A percentile compares a stretch with the other conserved stretches of the same genome.
Evolutionary conservation across 2,329 filamentous ascomycete species (phyloP).

Genomic region (Pseudogymnoascus sp.): DNA sequence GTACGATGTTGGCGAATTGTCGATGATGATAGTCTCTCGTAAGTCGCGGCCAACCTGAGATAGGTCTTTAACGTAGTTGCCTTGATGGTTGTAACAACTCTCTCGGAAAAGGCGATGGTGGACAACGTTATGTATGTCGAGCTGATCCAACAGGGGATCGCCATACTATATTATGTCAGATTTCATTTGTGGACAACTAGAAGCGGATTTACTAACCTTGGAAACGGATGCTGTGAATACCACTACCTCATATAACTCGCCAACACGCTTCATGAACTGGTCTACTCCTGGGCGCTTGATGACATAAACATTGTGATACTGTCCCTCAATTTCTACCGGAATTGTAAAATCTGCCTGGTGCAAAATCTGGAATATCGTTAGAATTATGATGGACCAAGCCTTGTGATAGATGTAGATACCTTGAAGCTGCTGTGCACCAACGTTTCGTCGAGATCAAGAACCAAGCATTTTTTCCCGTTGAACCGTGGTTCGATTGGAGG

Average conservation of each 20-base stretch:
- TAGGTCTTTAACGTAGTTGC: constrained; percentile 98
- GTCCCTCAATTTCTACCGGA: constrained; percentile 95
- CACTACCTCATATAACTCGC: constrained; percentile 95
- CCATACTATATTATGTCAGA: constrained; percentile 57
- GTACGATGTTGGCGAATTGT: constrained; percentile 98
- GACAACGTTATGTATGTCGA: constrained; percentile 94
- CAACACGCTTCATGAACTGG: constrained; percentile 96
- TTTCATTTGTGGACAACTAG: not conserved
- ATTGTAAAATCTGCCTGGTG: constrained; percentile 99
- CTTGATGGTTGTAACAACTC: constrained; percentile 98
- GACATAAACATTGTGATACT: constrained; percentile 98
- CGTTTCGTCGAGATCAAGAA: constrained; percentile 92
- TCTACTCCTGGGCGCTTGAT: constrained; percentile 99
- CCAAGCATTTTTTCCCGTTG: constrained; percentile 83
- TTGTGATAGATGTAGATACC: constrained; percentile 39
- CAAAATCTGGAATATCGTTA: constrained; percentile 56
- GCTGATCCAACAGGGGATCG: constrained; percentile 87
- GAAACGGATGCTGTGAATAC: constrained; percentile 98
- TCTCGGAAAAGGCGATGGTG: constrained; percentile 95
- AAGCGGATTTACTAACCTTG: constrained; percentile 53
- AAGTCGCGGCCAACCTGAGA: constrained; percentile 94
- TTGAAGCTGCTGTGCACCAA: constrained; percentile 98
- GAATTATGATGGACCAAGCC: constrained; percentile 5
- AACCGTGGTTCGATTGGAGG: constrained; percentile 74
- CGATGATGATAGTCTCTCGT: constrained; percentile 97